These are phyloP conservation scores for Diaporthe ilicicola DNA, from an alignment of 2,329 filamentous ascomycete species.

Conservation along the genomic window DNA sequence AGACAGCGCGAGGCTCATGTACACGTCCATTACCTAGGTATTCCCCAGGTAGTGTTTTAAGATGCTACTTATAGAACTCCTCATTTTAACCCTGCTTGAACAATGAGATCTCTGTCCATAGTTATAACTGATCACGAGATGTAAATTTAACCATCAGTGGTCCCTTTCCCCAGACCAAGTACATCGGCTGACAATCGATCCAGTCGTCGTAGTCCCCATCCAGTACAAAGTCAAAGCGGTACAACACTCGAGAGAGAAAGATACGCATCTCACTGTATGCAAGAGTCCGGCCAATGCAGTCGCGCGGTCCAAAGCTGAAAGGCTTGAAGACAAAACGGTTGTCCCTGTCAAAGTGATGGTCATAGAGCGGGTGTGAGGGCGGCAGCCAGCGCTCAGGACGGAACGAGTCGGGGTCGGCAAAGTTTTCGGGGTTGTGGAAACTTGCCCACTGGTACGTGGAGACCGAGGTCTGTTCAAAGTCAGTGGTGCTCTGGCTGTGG, in stretches of 20 bases:
- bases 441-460: constrained; percentile 40
- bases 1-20: too few relatives aligned
- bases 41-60: too few relatives aligned
- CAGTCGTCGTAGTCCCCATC: too few relatives aligned
- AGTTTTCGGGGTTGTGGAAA: constrained; percentile 40
- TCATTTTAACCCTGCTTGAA: too few relatives aligned
- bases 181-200: too few relatives aligned
- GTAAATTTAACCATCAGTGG: too few relatives aligned
- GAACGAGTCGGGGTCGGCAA: constrained; percentile 38
- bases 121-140: too few relatives aligned
- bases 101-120: too few relatives aligned
- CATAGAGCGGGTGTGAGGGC: background rate
- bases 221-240: constrained; percentile 50
- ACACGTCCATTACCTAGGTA: too few relatives aligned
- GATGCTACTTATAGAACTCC: too few relatives aligned
- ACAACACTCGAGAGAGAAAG: background rate
- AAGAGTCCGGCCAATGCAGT: constrained; percentile 73
- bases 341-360: background rate
- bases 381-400: constrained; percentile 41
- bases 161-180: too few relatives aligned
- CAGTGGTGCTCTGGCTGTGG: background rate
- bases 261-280: constrained; percentile 29
- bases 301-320: constrained; percentile 92
- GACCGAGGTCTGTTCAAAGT: constrained; percentile 23
- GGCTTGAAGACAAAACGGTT: constrained; percentile 61